A percentile compares a stretch with the other conserved stretches of the same genome.
These are phyloP conservation scores for Erysimum cheiranthoides DNA, from an alignment of 345 rosid genomes.

Conservation along the genomic window DNA sequence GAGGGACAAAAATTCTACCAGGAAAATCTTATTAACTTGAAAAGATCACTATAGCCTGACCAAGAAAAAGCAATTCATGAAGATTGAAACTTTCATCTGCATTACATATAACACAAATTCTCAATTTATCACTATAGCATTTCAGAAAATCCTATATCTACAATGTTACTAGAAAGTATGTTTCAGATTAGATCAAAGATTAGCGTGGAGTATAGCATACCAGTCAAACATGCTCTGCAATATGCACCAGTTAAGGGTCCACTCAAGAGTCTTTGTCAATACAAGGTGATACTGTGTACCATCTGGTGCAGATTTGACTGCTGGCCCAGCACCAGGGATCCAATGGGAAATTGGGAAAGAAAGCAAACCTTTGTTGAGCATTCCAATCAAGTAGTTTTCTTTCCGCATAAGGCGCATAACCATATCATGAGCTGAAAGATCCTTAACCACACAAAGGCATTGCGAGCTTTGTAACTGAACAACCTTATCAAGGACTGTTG, in stretches of 20 bases:
- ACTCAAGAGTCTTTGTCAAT: conserved; percentile 91
- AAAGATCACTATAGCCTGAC: not conserved
- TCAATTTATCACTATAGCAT: not conserved
- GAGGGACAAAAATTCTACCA: not conserved
- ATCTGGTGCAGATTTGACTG: conserved; percentile 59
- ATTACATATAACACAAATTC: conserved; percentile 11
- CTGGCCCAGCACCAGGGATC: conserved; percentile 98
- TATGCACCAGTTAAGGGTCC: conserved; percentile 99
- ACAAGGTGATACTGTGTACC: conserved; percentile 63
- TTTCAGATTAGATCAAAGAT: conserved; percentile 6
- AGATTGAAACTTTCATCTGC: conserved; percentile 10
- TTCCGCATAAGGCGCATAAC: conserved; percentile 98
- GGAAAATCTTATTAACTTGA: conserved; percentile 7
- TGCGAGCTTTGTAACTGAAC: conserved; percentile 80
- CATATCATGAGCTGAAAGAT: conserved; percentile 95
- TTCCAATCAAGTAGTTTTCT: conserved; percentile 97
- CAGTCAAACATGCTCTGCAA: conserved; percentile 99
- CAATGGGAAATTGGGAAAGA: conserved; percentile 83
- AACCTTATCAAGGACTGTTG: conserved; percentile 86
- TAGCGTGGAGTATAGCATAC: conserved; percentile 51
- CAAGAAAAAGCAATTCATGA: not conserved
- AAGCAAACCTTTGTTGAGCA: conserved; percentile 96
- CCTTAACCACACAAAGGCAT: conserved; percentile 90
- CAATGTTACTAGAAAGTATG: conserved; percentile 3
- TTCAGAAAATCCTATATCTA: conserved; percentile 2